These are phyloP conservation scores for Paecilomyces formosus DNA, from an alignment of 2,329 filamentous ascomycete genomes.

Conservation along the genomic window DNA sequence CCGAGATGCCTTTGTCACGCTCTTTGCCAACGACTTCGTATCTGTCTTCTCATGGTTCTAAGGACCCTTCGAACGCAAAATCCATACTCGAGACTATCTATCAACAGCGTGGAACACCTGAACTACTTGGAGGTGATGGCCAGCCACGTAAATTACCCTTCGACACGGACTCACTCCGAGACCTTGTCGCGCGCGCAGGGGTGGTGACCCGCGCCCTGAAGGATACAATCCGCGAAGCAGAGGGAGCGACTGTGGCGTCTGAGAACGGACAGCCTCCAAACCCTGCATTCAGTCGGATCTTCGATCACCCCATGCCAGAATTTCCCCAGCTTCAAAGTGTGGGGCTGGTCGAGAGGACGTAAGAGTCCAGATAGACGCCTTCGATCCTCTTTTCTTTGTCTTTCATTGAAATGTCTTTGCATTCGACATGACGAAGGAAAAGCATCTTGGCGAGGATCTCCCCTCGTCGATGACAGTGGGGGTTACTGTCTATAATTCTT, in stretches of 20 bases:
- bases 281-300: constrained; percentile 43
- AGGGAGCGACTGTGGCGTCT: constrained; percentile 32
- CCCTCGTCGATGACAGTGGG: not conserved
- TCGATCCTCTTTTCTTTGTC: not conserved
- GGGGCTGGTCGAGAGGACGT: not conserved
- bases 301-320: constrained; percentile 32
- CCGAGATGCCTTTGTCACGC: constrained; percentile 6
- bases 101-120: constrained; percentile 34
- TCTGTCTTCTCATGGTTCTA: constrained; percentile 38
- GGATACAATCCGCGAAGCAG: constrained; percentile 43
- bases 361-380: not conserved
- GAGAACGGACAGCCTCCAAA: constrained; percentile 24
- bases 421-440: not conserved
- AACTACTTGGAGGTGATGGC: constrained; percentile 16
- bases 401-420: constrained; percentile 2
- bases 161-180: constrained; percentile 56
- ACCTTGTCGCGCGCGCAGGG: constrained; percentile 49
- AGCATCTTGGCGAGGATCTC: not conserved
- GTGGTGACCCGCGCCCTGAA: constrained; percentile 43
- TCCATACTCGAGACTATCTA: constrained; percentile 56
- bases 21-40: constrained; percentile 19
- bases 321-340: constrained; percentile 10
- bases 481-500: not conserved
- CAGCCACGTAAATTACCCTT: constrained; percentile 52
- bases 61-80: constrained; percentile 53